phyloP scores from a whole-genome alignment of 2,329 filamentous ascomycete species.

The Microascus cirrosus region DNA sequence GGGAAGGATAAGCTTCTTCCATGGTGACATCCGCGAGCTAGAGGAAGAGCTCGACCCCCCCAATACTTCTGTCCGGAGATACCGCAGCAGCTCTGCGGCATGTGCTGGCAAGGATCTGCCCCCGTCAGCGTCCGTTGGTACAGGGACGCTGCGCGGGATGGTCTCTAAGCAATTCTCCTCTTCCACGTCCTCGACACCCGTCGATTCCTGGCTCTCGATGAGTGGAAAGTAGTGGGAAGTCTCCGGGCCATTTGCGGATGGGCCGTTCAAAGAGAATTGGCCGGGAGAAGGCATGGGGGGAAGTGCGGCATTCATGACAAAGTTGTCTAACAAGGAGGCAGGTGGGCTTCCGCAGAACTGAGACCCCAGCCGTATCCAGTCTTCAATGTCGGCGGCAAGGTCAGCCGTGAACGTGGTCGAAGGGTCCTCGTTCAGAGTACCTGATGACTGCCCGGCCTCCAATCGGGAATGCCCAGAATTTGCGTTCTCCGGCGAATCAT shows the following conservation, averaged over 20 bases:
- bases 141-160: neutral
- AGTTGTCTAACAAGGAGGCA: neutral
- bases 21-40: constrained; percentile 25
- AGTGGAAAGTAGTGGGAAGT: neutral
- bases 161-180: neutral
- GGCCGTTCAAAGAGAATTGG: neutral
- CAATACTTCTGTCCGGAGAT: constrained; percentile 16
- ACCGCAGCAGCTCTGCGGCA: constrained; percentile 14
- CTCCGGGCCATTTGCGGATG: neutral
- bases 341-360: neutral
- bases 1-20: constrained; percentile 29
- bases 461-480: neutral
- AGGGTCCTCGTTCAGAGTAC: neutral
- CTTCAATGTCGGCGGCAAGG: neutral
- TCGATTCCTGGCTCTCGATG: neutral
- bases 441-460: neutral
- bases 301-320: neutral
- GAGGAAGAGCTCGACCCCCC: constrained; percentile 17
- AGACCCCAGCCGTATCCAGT: neutral
- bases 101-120: constrained; percentile 8
- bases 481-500: neutral
- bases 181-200: neutral
- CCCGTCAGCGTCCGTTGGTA: neutral
- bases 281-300: neutral
- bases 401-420: neutral